A percentile compares a stretch with the other conserved stretches of the same genome.
These are phyloP conservation scores for Coprinellus micaceus DNA, from an alignment of 768 basidiomycete genomes.

Conservation along the genomic window DNA sequence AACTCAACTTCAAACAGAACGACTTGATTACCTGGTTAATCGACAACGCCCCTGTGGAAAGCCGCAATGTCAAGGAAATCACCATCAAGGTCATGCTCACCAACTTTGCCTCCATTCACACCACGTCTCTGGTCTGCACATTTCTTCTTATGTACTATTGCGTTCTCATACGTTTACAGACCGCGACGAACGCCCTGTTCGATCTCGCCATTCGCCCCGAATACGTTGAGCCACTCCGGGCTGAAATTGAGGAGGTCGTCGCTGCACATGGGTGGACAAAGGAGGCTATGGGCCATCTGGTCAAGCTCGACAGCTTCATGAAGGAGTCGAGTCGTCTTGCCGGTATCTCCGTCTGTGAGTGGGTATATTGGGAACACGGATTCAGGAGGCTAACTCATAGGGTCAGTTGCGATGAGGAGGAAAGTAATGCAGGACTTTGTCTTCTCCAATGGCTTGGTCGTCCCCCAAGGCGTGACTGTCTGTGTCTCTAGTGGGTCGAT, in stretches of 20 bases:
- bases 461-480: conserved; percentile 19
- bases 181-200: conserved; percentile 30
- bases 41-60: conserved; percentile 29
- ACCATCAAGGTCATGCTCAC: conserved; percentile 25
- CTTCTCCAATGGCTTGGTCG: conserved; percentile 39
- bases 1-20: conserved; percentile 25
- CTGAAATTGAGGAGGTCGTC: conserved; percentile 37
- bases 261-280: conserved; percentile 31
- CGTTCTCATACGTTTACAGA: conserved; percentile 16
- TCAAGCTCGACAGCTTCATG: conserved; percentile 42
- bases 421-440: conserved; percentile 35
- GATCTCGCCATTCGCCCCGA: conserved; percentile 32
- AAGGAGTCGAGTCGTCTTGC: conserved; percentile 20
- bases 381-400: neutral
- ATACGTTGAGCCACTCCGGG: conserved; percentile 31
- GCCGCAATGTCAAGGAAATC: conserved; percentile 25
- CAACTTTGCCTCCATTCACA: conserved; percentile 41
- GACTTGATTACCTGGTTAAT: conserved; percentile 47
- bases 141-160: neutral
- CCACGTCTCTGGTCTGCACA: conserved; percentile 31
- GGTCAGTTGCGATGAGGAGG: conserved; percentile 27
- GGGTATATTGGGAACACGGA: no score
- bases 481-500: conserved; percentile 24
- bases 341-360: neutral
- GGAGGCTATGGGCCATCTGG: conserved; percentile 32